Conservation (phyloP, 2,329 filamentous ascomycete species). For the Talaromyces sp. region DNA sequence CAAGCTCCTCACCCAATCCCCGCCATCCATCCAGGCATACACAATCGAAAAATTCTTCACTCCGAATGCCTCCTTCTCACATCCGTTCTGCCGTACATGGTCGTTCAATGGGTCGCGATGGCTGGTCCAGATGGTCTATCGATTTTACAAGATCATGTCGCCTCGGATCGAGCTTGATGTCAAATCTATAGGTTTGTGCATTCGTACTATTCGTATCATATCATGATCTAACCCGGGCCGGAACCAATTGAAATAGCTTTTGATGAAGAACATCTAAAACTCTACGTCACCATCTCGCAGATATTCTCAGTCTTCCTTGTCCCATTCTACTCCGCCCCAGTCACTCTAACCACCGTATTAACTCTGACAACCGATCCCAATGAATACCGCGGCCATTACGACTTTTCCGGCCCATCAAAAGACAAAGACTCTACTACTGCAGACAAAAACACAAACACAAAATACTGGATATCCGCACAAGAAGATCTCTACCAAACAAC, state of each 20-base stretch:
- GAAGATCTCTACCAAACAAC: conserved; percentile 78
- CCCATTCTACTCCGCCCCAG: conserved; percentile 67
- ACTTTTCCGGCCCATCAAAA: conserved; percentile 14
- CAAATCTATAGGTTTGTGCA: conserved; percentile 51
- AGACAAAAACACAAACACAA: conserved; percentile 4
- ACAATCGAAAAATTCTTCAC: conserved; percentile 71
- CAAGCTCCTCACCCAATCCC: conserved; percentile 62
- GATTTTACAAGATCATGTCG: conserved; percentile 80
- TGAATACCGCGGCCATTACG: conserved; percentile 20
- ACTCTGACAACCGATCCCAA: conserved; percentile 50
- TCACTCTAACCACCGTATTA: conserved; percentile 65
- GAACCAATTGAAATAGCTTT: conserved; percentile 51
- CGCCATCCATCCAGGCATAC: conserved; percentile 59
- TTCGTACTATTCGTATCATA: not conserved
- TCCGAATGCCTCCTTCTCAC: conserved; percentile 65
- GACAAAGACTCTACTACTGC: conserved; percentile 16
- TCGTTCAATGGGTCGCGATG: conserved; percentile 59
- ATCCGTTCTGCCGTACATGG: conserved; percentile 71
- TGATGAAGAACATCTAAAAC: conserved; percentile 59
- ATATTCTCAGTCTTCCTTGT: conserved; percentile 73
- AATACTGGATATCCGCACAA: conserved; percentile 70
- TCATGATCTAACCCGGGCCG: no score
- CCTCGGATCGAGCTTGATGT: conserved; percentile 67
- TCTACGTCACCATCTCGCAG: conserved; percentile 72
- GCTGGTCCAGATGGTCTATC: conserved; percentile 66